Percentiles rank a stretch among this genome's conserved stretches.
Conservation (phyloP, 768 basidiomycete species). For the Asterophora parasitica region DNA sequence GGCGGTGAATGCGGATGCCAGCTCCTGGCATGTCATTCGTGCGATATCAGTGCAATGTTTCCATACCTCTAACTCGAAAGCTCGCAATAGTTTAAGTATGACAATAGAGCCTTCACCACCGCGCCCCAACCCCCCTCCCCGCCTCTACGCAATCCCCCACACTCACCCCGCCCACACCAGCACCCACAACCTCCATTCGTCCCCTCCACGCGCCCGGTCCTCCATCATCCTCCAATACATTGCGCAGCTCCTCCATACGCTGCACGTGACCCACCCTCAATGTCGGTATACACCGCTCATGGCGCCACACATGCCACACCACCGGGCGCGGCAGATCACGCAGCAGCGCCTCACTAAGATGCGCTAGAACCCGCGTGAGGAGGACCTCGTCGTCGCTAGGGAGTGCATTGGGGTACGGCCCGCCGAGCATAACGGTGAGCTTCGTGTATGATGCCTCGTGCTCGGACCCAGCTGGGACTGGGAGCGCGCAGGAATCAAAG, state of each 20-base stretch:
- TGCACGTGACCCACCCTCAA: constrained; percentile 66
- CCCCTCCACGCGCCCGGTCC: constrained; percentile 22
- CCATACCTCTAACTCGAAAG: no score
- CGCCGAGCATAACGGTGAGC: constrained; percentile 88
- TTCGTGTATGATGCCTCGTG: constrained; percentile 49
- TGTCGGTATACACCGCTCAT: constrained; percentile 75
- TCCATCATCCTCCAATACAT: constrained; percentile 40
- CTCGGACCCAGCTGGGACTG: background rate
- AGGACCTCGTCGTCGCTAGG: constrained; percentile 18
- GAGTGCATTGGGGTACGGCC: constrained; percentile 48
- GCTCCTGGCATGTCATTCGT: no score
- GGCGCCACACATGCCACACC: constrained; percentile 45
- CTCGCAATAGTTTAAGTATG: no score
- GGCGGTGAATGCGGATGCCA: constrained; percentile 29
- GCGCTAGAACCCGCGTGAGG: constrained; percentile 25
- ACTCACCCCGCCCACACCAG: constrained; percentile 83
- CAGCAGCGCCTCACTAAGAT: constrained; percentile 43
- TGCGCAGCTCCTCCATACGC: constrained; percentile 57
- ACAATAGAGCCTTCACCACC: constrained; percentile 31
- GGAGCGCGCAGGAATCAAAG: constrained; percentile 80
- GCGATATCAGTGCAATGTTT: no score
- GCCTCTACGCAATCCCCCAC: constrained; percentile 81
- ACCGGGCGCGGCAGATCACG: constrained; percentile 50
- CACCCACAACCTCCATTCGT: constrained; percentile 66
- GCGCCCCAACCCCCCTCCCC: constrained; percentile 52